phyloP scores from a whole-genome alignment of 164 flowering plant species.

The Chimonanthus salicifolius region DNA sequence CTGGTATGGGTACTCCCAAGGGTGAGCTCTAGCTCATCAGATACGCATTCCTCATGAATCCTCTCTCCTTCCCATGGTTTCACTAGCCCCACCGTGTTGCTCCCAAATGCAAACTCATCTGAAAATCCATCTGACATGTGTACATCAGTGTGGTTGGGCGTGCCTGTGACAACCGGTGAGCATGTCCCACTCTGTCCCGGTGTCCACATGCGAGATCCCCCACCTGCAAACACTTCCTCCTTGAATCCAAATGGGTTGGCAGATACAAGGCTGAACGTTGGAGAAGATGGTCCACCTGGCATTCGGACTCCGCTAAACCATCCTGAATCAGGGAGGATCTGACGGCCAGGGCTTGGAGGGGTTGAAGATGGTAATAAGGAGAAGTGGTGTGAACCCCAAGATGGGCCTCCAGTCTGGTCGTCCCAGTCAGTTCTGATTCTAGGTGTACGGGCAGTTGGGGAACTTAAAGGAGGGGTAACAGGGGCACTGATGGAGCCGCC shows the following conservation, averaged over 20 bases:
- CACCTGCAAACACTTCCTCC: constrained; percentile 32
- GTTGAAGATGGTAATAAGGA: constrained; percentile 66
- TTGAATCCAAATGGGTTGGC: constrained; percentile 16
- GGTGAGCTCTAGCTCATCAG: constrained; percentile 93
- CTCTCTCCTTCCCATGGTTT: constrained; percentile 99
- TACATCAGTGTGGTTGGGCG: constrained; percentile 62
- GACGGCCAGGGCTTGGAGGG: constrained; percentile 77
- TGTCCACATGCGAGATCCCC: constrained; percentile 82
- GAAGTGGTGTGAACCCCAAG: constrained; percentile 39
- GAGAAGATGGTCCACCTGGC: constrained; percentile 31
- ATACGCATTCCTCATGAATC: constrained; percentile 83
- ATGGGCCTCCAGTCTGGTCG: constrained; percentile 28
- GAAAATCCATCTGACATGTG: constrained; percentile 75
- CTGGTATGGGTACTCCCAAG: constrained; percentile 72
- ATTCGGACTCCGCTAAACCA: constrained; percentile 43
- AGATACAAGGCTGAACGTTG: constrained; percentile 16
- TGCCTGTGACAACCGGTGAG: constrained; percentile 77
- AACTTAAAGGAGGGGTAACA: constrained; percentile 86
- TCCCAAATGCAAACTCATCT: constrained; percentile 91
- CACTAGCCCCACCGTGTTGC: constrained; percentile 50
- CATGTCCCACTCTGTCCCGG: constrained; percentile 97
- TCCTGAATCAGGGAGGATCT: constrained; percentile 59
- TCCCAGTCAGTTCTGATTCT: constrained; percentile 61
- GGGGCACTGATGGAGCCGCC: constrained; percentile 94
- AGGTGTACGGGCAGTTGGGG: constrained; percentile 75